Evolutionary conservation across 2,329 filamentous ascomycete species (phyloP), one percentile per base, ranked within the genome.

Genomic region (Fusarium sp.): DNA sequence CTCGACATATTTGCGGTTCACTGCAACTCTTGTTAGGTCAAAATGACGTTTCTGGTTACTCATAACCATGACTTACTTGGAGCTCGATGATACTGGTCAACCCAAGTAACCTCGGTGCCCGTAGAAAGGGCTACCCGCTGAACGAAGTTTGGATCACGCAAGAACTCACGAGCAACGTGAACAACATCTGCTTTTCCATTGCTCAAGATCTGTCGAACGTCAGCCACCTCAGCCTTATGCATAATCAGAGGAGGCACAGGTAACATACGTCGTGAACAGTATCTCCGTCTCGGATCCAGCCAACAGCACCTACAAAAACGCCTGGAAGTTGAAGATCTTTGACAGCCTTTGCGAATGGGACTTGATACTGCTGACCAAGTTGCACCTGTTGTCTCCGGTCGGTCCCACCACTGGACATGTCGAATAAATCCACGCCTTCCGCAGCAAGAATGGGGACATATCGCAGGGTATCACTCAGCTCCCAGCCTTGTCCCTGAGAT

Each of bases 1-100:
- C 30, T 50, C 47, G 7, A 50, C 47, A 50, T 50, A 50, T 13
- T 50, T 50, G 12, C n/a, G 31, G 47, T 50, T 50, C 47, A 50
- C 47, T 36, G 2, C n/a, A 13, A 9, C n/a, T 6, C 1, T 11
- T 12, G 12, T 7, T 7, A 2, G 12, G 11, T 6, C 6, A 34
- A 48, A 12, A 23, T 23, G 3, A 5, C 23, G 23, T 23, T 23
- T 23, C 23, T 23, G 23, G 23, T 23, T 23, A 5, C 23, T 23
- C 46, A 48, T 34, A 15, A 13, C 2, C 8, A n/a, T 36, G 16
- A 50, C 47, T 50, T 50, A 50, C 30, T 50, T 11, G 47, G 47
- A 8, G 47, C 47, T 7, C 47, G 47, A 18, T 50, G 47, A n/a
- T 50, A 50, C 18, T 50, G 47, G 16, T 50, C 47, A 10, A 50